Conservation (phyloP, 192 early-diverging fungal genomes). For the Podila epicladia region DNA sequence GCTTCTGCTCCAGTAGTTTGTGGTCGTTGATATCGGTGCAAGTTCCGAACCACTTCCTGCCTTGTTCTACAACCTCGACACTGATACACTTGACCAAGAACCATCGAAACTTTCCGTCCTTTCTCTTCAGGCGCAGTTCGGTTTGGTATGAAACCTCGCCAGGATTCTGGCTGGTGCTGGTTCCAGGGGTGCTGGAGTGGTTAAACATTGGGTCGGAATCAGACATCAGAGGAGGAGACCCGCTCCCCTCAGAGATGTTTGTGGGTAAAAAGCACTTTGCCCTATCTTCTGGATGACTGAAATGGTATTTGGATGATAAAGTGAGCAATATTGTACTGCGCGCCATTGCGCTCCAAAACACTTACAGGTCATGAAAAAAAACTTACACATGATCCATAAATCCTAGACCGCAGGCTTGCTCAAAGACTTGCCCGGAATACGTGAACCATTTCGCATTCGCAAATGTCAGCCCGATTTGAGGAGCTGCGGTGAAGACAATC, state of each 20-base stretch:
- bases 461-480: constrained; percentile 60
- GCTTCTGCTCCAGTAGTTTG: constrained; percentile 63
- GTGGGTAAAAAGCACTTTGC: constrained; percentile 55
- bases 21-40: constrained; percentile 72
- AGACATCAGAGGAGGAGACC: constrained; percentile 7
- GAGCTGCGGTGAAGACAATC: constrained; percentile 65
- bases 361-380: neutral
- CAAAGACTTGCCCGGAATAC: constrained; percentile 61
- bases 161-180: constrained; percentile 17
- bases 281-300: constrained; percentile 59
- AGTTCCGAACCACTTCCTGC: constrained; percentile 66
- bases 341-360: no score
- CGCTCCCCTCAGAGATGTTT: constrained; percentile 31
- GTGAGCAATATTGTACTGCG: no score
- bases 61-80: constrained; percentile 58
- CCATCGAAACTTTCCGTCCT: constrained; percentile 60
- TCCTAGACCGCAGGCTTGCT: constrained; percentile 58
- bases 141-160: constrained; percentile 55
- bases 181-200: constrained; percentile 24
- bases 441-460: constrained; percentile 65
- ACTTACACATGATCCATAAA: constrained; percentile 63
- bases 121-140: constrained; percentile 55
- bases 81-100: constrained; percentile 67
- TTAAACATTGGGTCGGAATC: constrained; percentile 1
- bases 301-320: neutral